phyloP scores from a whole-genome alignment of 345 rosid species.

The Arabidopsis arenosa region DNA sequence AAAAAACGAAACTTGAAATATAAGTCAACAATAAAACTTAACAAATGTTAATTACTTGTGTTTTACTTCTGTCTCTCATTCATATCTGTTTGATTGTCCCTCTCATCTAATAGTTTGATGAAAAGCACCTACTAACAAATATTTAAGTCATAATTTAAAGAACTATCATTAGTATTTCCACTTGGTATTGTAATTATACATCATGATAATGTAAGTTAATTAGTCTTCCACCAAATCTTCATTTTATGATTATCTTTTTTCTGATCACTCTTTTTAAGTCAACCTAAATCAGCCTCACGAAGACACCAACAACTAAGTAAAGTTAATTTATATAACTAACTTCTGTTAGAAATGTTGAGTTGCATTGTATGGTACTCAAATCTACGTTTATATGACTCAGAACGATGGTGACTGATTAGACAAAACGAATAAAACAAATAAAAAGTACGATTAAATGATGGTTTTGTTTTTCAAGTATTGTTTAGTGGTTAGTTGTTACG shows the following conservation, averaged over 20 bases:
- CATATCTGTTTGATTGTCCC: slow-evolving; percentile 32
- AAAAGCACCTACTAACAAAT: slow-evolving; percentile 5
- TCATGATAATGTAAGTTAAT: slow-evolving; percentile 28
- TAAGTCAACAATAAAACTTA: slow-evolving; percentile 30
- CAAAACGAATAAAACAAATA: background rate
- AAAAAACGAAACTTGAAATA: slow-evolving; percentile 31
- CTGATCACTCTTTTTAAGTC: background rate
- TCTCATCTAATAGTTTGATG: slow-evolving; percentile 25
- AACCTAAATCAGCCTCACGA: slow-evolving; percentile 16
- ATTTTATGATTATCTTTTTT: slow-evolving; percentile 27
- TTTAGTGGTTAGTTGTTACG: too few species aligned
- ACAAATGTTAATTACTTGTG: slow-evolving; percentile 32
- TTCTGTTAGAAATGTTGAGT: slow-evolving; percentile 16
- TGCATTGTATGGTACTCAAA: slow-evolving; percentile 23
- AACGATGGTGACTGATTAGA: background rate
- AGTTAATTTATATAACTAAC: slow-evolving; percentile 12
- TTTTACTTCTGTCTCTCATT: slow-evolving; percentile 34
- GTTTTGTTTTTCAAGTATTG: background rate
- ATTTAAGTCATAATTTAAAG: background rate
- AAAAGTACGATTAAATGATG: background rate
- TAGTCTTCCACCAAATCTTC: slow-evolving; percentile 38
- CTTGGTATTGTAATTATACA: slow-evolving; percentile 31
- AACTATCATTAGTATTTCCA: slow-evolving; percentile 23
- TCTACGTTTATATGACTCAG: slow-evolving; percentile 1
- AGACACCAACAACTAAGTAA: background rate